Percentiles rank a stretch among this genome's conserved stretches.
These are phyloP conservation scores for Colletotrichum lupini DNA, from an alignment of 2,329 filamentous ascomycete genomes.

Conservation along the genomic window DNA sequence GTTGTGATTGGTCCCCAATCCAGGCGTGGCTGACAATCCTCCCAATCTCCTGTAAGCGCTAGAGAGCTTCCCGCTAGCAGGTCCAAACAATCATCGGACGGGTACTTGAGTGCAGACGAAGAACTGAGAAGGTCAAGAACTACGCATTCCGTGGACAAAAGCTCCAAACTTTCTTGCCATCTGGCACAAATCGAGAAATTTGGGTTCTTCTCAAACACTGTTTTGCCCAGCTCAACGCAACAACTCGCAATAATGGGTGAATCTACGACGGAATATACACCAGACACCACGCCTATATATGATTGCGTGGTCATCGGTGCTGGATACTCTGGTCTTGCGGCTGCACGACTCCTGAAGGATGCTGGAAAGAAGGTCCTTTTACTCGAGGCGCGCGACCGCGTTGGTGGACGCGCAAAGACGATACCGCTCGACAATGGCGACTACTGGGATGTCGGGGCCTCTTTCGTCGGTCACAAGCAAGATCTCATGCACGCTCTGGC, in stretches of 20 bases:
- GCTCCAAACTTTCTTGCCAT: neutral
- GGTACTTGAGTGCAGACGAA: neutral
- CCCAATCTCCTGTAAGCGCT: slow-evolving; percentile 17
- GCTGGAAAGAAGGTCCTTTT: slow-evolving; percentile 23
- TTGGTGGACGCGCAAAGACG: slow-evolving; percentile 33
- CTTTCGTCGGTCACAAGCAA: slow-evolving; percentile 38
- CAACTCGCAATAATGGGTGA: neutral
- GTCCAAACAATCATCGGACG: neutral
- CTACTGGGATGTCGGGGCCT: slow-evolving; percentile 38
- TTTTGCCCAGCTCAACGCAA: neutral
- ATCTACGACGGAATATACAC: neutral
- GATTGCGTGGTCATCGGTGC: slow-evolving; percentile 35
- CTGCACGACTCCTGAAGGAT: slow-evolving; percentile 27
- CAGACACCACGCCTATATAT: slow-evolving; percentile 3
- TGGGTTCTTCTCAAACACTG: neutral
- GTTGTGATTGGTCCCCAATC: slow-evolving; percentile 1
- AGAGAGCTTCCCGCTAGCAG: neutral
- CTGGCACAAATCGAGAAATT: neutral
- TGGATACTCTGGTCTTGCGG: slow-evolving; percentile 29
- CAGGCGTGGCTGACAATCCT: slow-evolving; percentile 9
- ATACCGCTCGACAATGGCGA: slow-evolving; percentile 23
- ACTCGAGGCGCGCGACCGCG: slow-evolving; percentile 32
- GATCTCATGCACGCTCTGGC: slow-evolving; percentile 30
- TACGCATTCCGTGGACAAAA: neutral
- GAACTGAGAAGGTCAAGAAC: neutral